A percentile compares a stretch with the other conserved stretches of the same genome.
phyloP scores from a whole-genome alignment of 2,329 filamentous ascomycete species.

The Arthrobotrys sinensis region DNA sequence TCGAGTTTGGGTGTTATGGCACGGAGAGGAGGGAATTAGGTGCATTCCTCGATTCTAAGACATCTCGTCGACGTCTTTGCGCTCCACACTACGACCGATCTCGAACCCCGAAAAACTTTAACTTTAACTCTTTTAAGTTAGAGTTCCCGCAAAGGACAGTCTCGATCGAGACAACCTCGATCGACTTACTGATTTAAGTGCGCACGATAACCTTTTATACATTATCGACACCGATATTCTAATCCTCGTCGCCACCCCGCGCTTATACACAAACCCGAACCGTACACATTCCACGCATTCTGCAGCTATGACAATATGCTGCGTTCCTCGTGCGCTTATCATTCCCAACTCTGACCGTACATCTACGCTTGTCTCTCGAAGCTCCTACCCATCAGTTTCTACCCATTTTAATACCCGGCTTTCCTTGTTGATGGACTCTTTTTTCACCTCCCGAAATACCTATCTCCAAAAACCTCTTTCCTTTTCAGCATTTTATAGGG shows the following conservation, averaged over 20 bases:
- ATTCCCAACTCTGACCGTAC: slow-evolving; percentile 8
- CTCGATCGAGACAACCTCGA: slow-evolving; percentile 7
- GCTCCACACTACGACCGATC: slow-evolving; percentile 7
- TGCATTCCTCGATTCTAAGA: slow-evolving; percentile 16
- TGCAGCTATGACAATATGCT: slow-evolving; percentile 1
- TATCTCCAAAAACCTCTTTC: slow-evolving; percentile 27
- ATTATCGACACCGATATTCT: slow-evolving; percentile 1
- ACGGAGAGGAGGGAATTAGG: slow-evolving; percentile 41
- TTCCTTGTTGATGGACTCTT: not conserved
- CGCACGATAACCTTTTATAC: not conserved
- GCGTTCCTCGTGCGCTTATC: slow-evolving; percentile 29
- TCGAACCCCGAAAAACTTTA: slow-evolving; percentile 40
- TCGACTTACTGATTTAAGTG: slow-evolving; percentile 4
- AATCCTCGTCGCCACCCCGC: not conserved
- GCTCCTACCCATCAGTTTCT: slow-evolving; percentile 8
- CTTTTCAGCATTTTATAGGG: slow-evolving; percentile 41
- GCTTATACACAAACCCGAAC: slow-evolving; percentile 2
- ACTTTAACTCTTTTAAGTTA: slow-evolving; percentile 41
- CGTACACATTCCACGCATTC: slow-evolving; percentile 24
- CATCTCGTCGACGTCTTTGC: slow-evolving; percentile 27
- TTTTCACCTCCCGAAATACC: slow-evolving; percentile 19
- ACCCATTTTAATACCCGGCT: slow-evolving; percentile 6
- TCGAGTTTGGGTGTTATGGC: slow-evolving; percentile 57
- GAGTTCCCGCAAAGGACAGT: slow-evolving; percentile 42
- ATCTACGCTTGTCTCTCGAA: not conserved